phyloP scores from a whole-genome alignment of 306 rosid genomes.

The Myrica gale region DNA sequence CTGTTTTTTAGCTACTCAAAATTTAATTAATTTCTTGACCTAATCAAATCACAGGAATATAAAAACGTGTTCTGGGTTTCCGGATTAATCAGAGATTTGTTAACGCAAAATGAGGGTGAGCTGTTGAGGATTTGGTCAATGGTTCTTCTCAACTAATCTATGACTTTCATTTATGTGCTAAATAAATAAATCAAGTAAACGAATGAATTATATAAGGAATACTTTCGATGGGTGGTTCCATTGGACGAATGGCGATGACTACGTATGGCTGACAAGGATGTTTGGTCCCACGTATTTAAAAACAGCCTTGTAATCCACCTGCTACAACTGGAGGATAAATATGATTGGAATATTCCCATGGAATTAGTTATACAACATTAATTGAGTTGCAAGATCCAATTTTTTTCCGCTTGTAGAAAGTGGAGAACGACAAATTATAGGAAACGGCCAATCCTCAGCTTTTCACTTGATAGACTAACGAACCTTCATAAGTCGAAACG shows the following conservation, averaged over 20 bases:
- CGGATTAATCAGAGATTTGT: neutral
- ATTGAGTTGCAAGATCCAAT: constrained; percentile 12
- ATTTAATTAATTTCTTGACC: constrained; percentile 23
- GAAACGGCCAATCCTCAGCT: constrained; percentile 1
- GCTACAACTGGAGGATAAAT: neutral
- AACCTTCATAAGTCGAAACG: neutral
- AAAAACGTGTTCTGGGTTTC: neutral
- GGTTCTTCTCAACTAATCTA: neutral
- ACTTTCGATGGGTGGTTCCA: no score
- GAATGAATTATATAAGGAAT: no score
- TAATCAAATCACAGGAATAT: neutral
- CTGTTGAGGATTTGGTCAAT: neutral
- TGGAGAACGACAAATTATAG: neutral
- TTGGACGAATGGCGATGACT: constrained; percentile 23
- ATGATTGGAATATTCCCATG: neutral
- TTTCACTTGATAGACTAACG: constrained; percentile 1
- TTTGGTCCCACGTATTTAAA: constrained; percentile 24
- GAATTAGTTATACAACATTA: neutral
- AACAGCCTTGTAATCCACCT: constrained; percentile 27
- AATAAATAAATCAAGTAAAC: neutral
- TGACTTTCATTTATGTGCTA: neutral
- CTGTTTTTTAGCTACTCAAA: constrained; percentile 23
- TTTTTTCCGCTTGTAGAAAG: constrained; percentile 15
- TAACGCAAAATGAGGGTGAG: neutral
- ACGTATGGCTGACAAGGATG: constrained; percentile 17